A percentile compares a stretch with the other conserved stretches of the same genome.
Conservation (phyloP, 73 alveolate genomes). For the Paramecium octaurelia region DNA sequence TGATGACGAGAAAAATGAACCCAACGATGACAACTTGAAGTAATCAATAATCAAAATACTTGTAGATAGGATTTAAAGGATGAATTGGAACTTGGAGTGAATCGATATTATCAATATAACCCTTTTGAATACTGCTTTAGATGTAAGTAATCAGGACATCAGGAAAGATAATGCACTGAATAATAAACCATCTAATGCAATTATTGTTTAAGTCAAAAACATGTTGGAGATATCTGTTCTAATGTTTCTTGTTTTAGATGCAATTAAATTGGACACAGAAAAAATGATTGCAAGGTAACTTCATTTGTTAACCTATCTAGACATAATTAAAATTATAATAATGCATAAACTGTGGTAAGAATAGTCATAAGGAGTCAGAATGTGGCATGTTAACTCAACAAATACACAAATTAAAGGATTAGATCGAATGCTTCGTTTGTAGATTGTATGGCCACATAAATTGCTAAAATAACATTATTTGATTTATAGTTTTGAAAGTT, state of each 20-base stretch:
- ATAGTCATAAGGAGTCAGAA: background rate
- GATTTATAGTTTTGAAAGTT: background rate
- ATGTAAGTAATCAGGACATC: background rate
- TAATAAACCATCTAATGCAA: background rate
- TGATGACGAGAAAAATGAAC: background rate
- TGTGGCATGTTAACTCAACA: background rate
- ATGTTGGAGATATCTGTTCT: background rate
- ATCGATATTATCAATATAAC: background rate
- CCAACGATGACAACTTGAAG: background rate
- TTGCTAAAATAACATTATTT: background rate
- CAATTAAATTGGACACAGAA: background rate
- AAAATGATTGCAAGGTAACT: background rate
- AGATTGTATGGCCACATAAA: background rate
- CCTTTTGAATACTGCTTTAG: background rate
- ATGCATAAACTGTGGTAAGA: background rate
- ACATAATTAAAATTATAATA: background rate
- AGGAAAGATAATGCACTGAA: background rate
- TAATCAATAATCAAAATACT: background rate
- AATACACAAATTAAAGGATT: background rate
- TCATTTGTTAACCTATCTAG: background rate
- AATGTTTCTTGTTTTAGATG: conserved; percentile 5
- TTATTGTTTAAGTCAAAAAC: background rate
- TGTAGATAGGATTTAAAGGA: background rate
- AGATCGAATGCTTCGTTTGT: background rate
- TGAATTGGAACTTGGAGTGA: background rate